Conservation (phyloP, 177 flowering plant genomes). For the Telopea speciosissima region DNA sequence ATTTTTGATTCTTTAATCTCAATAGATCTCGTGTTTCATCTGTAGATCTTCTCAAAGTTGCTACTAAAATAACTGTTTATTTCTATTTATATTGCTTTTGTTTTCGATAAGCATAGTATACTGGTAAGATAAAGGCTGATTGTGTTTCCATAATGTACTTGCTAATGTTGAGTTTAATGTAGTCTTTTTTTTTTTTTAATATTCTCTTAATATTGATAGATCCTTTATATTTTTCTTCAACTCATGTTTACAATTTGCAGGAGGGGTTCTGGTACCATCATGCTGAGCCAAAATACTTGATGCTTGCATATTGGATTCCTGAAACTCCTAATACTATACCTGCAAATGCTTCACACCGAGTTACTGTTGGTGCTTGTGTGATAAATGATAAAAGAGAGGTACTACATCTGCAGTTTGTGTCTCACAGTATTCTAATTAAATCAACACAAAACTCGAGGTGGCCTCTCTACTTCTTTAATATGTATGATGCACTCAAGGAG, state of each 20-base stretch:
- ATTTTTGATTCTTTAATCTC: too few relatives aligned
- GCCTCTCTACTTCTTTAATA: not conserved
- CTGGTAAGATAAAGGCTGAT: too few relatives aligned
- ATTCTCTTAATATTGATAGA: too few relatives aligned
- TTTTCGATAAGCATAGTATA: too few relatives aligned
- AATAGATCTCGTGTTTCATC: not conserved
- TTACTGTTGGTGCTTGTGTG: conserved; percentile 40
- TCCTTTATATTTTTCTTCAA: not conserved
- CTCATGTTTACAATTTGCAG: conserved; percentile 17
- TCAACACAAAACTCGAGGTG: not conserved
- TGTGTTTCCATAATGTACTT: too few relatives aligned
- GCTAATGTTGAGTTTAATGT: too few relatives aligned
- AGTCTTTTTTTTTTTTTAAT: too few relatives aligned
- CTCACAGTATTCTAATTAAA: too few relatives aligned
- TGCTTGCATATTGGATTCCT: conserved; percentile 49
- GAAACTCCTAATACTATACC: conserved; percentile 34
- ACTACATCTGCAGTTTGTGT: not conserved
- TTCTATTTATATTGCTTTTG: too few relatives aligned
- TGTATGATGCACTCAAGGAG: not conserved
- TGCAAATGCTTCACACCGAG: conserved; percentile 42
- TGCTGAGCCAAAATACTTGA: conserved; percentile 41
- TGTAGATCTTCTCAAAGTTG: too few relatives aligned
- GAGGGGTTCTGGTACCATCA: conserved; percentile 53
- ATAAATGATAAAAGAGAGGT: conserved; percentile 46
- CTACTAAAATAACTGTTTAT: too few relatives aligned